Evolutionary conservation across 257 asterid genomes (phyloP).

Genomic region (Coffea eugenioides): DNA sequence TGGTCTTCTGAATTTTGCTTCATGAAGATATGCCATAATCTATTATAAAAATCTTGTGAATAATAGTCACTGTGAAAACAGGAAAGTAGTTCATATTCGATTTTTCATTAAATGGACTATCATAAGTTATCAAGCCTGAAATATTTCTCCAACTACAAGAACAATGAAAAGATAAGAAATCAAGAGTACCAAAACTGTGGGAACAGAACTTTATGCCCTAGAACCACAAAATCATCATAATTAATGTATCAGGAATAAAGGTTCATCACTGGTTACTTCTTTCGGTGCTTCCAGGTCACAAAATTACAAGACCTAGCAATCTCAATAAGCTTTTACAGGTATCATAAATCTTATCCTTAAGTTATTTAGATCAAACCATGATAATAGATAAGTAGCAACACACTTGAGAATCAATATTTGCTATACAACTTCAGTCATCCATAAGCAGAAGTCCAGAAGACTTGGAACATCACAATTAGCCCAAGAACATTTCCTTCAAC

Average conservation of each 20-base stretch:
- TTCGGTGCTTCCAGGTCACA: neutral
- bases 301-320: neutral
- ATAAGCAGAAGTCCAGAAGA: neutral
- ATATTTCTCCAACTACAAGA: neutral
- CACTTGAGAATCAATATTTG: neutral
- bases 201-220: neutral
- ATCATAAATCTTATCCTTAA: too few relatives aligned
- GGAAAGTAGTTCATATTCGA: neutral
- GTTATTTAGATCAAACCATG: neutral
- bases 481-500: neutral
- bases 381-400: neutral
- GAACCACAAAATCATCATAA: neutral
- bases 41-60: neutral
- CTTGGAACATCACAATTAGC: neutral
- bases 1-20: neutral
- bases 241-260: neutral
- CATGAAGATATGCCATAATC: neutral
- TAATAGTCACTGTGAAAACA: neutral
- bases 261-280: neutral
- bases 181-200: neutral
- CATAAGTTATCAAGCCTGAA: neutral
- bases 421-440: too few relatives aligned
- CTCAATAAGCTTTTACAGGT: neutral
- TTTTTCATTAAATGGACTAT: neutral
- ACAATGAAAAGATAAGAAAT: neutral